These are phyloP conservation scores for Fusarium sp. DNA, from an alignment of 2,329 filamentous ascomycete species.

Conservation along the genomic window DNA sequence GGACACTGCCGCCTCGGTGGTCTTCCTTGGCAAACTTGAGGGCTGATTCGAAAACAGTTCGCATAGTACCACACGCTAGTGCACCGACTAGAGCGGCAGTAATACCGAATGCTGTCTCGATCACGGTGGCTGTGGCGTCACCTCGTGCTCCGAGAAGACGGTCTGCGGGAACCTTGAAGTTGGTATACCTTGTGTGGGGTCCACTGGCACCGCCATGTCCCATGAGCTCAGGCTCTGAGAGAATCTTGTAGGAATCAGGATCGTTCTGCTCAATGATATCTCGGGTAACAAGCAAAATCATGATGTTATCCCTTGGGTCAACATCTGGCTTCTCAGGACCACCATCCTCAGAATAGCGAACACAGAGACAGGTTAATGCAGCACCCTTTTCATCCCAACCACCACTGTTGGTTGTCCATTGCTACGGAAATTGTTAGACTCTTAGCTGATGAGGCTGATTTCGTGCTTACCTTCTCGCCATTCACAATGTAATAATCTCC, in stretches of 20 bases:
- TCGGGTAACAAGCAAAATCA: background rate
- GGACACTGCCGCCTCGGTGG: background rate
- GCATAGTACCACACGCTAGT: slow-evolving; percentile 5
- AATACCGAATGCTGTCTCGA: slow-evolving; percentile 1
- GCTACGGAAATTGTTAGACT: background rate
- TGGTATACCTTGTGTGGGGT: slow-evolving; percentile 6
- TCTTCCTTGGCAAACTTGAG: slow-evolving; percentile 10
- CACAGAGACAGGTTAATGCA: slow-evolving; percentile 5
- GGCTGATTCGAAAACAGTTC: background rate
- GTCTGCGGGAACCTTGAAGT: slow-evolving; percentile 7
- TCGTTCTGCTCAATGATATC: background rate
- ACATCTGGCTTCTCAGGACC: slow-evolving; percentile 4
- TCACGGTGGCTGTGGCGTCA: background rate
- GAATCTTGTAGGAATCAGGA: background rate
- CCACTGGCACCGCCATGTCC: slow-evolving; percentile 2
- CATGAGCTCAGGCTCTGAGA: slow-evolving; percentile 7
- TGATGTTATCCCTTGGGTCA: background rate
- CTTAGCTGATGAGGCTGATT: too few relatives aligned
- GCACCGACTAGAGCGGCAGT: slow-evolving; percentile 8
- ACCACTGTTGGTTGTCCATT: slow-evolving; percentile 10
- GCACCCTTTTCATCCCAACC: slow-evolving; percentile 14
- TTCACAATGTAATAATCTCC: slow-evolving; percentile 3
- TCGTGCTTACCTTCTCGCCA: slow-evolving; percentile 3
- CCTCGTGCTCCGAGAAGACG: background rate
- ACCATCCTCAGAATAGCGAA: slow-evolving; percentile 1